Conservation (phyloP, 2,329 filamentous ascomycete genomes). For the Aspergillus sojae region DNA sequence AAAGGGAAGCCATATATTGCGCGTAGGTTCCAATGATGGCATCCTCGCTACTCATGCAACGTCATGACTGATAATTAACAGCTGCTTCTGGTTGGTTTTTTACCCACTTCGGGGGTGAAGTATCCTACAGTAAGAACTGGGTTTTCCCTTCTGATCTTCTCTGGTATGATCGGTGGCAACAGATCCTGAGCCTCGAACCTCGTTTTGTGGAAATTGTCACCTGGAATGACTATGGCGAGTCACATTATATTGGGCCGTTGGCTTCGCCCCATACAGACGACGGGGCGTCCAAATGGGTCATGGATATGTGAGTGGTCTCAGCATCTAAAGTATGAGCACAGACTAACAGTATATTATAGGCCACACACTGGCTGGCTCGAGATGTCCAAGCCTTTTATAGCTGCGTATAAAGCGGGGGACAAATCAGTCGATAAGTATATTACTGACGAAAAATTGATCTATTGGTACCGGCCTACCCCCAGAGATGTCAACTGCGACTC, state of each 20-base stretch:
- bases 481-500: conserved; percentile 52
- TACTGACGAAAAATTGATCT: conserved; percentile 53
- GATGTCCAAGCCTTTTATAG: conserved; percentile 57
- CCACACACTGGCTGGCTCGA: conserved; percentile 58
- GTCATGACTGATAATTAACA: conserved; percentile 15
- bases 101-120: conserved; percentile 51
- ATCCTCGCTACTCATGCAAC: not conserved
- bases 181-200: conserved; percentile 49
- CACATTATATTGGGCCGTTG: conserved; percentile 57
- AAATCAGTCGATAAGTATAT: conserved; percentile 42
- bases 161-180: conserved; percentile 47
- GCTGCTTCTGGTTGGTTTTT: conserved; percentile 56
- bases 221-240: conserved; percentile 59
- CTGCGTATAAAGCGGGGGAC: conserved; percentile 54
- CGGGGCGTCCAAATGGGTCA: conserved; percentile 52
- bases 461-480: conserved; percentile 59
- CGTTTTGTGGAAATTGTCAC: conserved; percentile 53
- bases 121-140: conserved; percentile 57
- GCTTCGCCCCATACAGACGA: conserved; percentile 43
- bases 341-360: conserved; percentile 27
- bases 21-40: conserved; percentile 31
- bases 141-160: conserved; percentile 49
- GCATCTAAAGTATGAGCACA: not conserved
- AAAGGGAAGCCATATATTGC: conserved; percentile 53
- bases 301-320: conserved; percentile 47